These are phyloP conservation scores for Aspergillus homomorphus DNA, from an alignment of 495 filamentous ascomycete species.

Conservation along the genomic window DNA sequence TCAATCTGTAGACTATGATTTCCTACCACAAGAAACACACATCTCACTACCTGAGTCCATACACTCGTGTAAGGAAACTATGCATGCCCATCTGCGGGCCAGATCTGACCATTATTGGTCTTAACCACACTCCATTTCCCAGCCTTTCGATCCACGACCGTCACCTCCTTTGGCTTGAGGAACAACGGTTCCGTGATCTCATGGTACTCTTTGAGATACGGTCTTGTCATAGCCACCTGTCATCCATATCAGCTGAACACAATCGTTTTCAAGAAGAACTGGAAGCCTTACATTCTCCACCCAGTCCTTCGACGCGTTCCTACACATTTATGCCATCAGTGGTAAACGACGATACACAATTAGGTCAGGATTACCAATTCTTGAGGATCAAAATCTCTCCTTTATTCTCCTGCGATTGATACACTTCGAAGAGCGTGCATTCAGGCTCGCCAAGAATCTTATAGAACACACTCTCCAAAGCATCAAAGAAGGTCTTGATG, in stretches of 20 bases:
- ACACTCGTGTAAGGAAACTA: background rate
- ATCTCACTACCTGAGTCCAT: background rate
- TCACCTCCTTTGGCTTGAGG: background rate
- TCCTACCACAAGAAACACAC: background rate
- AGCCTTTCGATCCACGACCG: background rate
- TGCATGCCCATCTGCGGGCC: background rate
- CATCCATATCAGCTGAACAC: background rate
- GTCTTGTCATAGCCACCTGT: background rate
- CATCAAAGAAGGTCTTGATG: background rate
- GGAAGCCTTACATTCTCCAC: background rate
- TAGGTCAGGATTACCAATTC: background rate
- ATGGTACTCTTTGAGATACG: slow-evolving; percentile 3
- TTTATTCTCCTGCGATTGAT: background rate
- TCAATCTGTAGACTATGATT: background rate
- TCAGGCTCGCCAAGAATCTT: background rate
- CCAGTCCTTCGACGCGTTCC: background rate
- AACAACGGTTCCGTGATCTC: background rate
- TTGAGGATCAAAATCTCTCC: background rate
- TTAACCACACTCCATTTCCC: slow-evolving; percentile 2
- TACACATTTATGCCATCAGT: background rate
- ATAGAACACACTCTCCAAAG: background rate
- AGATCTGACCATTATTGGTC: slow-evolving; percentile 2
- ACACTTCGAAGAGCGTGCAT: background rate
- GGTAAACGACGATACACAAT: background rate
- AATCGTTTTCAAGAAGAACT: background rate